Conservation (phyloP, 352 stramenopile genomes). For the Globisporangium yorkense region DNA sequence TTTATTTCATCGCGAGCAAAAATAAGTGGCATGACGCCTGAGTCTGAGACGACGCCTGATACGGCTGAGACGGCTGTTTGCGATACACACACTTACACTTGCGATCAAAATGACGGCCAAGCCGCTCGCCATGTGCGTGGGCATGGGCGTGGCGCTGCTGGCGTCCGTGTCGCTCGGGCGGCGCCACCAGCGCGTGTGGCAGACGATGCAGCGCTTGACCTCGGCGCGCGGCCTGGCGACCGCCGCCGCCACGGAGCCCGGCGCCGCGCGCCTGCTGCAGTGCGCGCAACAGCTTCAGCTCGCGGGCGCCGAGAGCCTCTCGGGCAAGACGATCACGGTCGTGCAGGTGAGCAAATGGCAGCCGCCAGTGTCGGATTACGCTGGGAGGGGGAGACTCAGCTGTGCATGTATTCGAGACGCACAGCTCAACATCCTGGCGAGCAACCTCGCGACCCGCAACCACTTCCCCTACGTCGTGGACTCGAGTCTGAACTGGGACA, state of each 20-base stretch:
- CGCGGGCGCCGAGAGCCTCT: slow-evolving; percentile 20
- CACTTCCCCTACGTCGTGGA: slow-evolving; percentile 87
- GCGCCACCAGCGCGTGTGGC: slow-evolving; percentile 47
- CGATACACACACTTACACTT: no score
- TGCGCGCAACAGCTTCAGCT: slow-evolving; percentile 47
- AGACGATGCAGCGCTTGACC: slow-evolving; percentile 27
- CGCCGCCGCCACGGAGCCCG: not conserved
- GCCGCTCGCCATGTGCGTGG: slow-evolving; percentile 51
- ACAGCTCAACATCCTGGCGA: slow-evolving; percentile 81
- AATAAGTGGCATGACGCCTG: no score
- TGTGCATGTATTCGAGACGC: not conserved
- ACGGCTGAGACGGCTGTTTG: no score
- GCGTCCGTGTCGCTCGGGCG: slow-evolving; percentile 57
- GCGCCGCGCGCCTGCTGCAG: slow-evolving; percentile 27
- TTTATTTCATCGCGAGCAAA: no score
- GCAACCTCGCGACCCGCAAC: slow-evolving; percentile 78
- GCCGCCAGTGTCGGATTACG: not conserved
- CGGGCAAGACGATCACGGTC: slow-evolving; percentile 67
- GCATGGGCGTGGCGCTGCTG: slow-evolving; percentile 67
- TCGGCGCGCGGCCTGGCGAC: not conserved
- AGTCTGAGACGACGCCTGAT: no score
- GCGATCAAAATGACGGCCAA: slow-evolving; percentile 6
- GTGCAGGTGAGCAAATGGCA: slow-evolving; percentile 38
- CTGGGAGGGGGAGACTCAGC: not conserved
- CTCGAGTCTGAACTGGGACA: slow-evolving; percentile 77